phyloP scores from a whole-genome alignment of 1,139 yeast genomes.

The Sugiyamaella novakii region DNA sequence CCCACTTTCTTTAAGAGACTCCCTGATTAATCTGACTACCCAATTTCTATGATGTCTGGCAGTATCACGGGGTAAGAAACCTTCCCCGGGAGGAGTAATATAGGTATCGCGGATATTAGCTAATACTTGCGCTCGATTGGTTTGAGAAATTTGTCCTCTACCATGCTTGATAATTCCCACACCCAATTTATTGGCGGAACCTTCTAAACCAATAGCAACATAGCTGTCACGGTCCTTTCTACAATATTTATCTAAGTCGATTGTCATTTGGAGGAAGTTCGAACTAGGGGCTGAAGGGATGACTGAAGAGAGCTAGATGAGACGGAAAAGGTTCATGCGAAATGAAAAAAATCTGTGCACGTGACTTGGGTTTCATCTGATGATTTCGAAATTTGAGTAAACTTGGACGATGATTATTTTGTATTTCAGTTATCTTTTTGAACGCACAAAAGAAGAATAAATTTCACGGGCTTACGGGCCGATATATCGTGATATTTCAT shows the following conservation, averaged over 20 bases:
- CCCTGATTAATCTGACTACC: constrained; percentile 79
- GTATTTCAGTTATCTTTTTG: too few relatives aligned
- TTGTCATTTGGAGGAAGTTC: too few relatives aligned
- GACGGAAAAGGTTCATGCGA: too few relatives aligned
- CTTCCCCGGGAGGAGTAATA: constrained; percentile 96
- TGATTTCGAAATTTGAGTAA: too few relatives aligned
- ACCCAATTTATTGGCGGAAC: constrained; percentile 94
- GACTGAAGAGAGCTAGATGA: background rate
- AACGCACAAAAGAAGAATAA: too few relatives aligned
- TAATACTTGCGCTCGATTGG: constrained; percentile 71
- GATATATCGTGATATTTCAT: too few relatives aligned
- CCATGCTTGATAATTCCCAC: constrained; percentile 85
- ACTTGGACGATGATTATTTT: too few relatives aligned
- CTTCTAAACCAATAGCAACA: constrained; percentile 87
- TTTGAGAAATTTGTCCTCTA: constrained; percentile 44
- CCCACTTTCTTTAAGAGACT: constrained; percentile 65
- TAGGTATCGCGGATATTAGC: constrained; percentile 93
- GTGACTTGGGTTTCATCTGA: background rate
- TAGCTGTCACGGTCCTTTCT: constrained; percentile 34
- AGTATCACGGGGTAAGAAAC: constrained; percentile 92
- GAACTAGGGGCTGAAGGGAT: too few relatives aligned
- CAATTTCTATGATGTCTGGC: constrained; percentile 96
- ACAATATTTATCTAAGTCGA: constrained; percentile 30
- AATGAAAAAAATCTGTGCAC: too few relatives aligned
- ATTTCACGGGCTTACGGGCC: too few relatives aligned